A percentile compares a stretch with the other conserved stretches of the same genome.
These are phyloP conservation scores for Phytophthora quininea DNA, from an alignment of 352 stramenopile genomes.

Conservation along the genomic window DNA sequence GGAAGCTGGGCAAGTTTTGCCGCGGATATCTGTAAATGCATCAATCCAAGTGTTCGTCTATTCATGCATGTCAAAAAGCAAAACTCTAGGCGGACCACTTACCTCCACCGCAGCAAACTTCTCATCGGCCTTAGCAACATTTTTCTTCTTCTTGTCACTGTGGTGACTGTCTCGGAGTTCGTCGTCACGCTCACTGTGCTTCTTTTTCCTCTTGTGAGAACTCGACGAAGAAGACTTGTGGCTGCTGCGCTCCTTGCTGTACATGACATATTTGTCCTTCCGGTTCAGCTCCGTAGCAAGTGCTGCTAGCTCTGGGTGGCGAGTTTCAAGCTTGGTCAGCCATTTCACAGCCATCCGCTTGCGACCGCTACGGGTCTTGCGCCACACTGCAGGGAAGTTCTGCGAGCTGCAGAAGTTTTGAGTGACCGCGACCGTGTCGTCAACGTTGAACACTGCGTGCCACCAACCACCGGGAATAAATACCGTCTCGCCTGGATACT, in stretches of 20 bases:
- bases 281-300: constrained; percentile 86
- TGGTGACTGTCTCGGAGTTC: constrained; percentile 23
- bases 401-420: constrained; percentile 93
- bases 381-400: constrained; percentile 89
- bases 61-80: background rate
- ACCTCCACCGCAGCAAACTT: background rate
- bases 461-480: constrained; percentile 94
- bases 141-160: constrained; percentile 42
- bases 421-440: constrained; percentile 92
- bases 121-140: constrained; percentile 15
- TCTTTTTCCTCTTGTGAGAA: constrained; percentile 51
- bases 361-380: constrained; percentile 89
- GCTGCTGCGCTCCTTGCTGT: constrained; percentile 35
- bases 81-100: background rate
- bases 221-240: constrained; percentile 16
- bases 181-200: constrained; percentile 27
- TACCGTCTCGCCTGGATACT: constrained; percentile 90
- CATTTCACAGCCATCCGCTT: constrained; percentile 96
- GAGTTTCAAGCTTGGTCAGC: constrained; percentile 81
- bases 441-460: constrained; percentile 94
- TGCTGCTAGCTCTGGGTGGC: constrained; percentile 84
- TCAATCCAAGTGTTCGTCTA: constrained; percentile 1
- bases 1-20: background rate
- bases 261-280: constrained; percentile 91
- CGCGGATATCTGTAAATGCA: background rate